Conservation (phyloP, 2,329 filamentous ascomycete genomes). For the Pseudogymnoascus sp. region DNA sequence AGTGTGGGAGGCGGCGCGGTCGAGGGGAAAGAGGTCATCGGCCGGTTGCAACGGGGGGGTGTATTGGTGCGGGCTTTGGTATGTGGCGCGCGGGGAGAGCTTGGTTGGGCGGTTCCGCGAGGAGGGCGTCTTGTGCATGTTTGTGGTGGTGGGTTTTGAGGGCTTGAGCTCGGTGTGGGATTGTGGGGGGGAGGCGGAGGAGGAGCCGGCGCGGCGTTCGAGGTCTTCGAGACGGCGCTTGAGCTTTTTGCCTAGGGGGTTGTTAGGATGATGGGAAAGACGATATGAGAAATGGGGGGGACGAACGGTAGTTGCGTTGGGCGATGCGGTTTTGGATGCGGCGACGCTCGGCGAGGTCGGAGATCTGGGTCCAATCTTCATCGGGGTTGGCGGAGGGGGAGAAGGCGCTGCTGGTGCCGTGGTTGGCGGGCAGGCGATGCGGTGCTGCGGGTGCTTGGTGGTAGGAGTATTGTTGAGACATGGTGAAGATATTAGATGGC, state of each 20-base stretch:
- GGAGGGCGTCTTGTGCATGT: slow-evolving; percentile 18
- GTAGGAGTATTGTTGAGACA: slow-evolving; percentile 28
- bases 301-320: slow-evolving; percentile 90
- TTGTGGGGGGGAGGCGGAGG: slow-evolving; percentile 47
- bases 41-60: slow-evolving; percentile 51
- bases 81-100: slow-evolving; percentile 31
- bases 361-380: slow-evolving; percentile 99
- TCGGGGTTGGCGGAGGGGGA: slow-evolving; percentile 90
- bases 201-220: slow-evolving; percentile 64
- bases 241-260: slow-evolving; percentile 71
- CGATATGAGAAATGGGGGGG: background rate
- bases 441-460: slow-evolving; percentile 30
- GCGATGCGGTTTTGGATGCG: slow-evolving; percentile 97
- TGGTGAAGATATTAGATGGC: slow-evolving; percentile 16
- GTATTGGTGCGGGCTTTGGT: slow-evolving; percentile 41
- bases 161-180: slow-evolving; percentile 35
- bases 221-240: slow-evolving; percentile 83
- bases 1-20: slow-evolving; percentile 62
- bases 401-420: slow-evolving; percentile 88
- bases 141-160: slow-evolving; percentile 17
- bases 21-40: slow-evolving; percentile 58
- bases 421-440: slow-evolving; percentile 55
- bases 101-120: slow-evolving; percentile 15
- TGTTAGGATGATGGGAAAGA: background rate
- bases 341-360: slow-evolving; percentile 85